Evolutionary conservation across 106 monocot species (phyloP), one percentile per base, ranked within the genome.

Genomic region (Chionographis japonica): DNA sequence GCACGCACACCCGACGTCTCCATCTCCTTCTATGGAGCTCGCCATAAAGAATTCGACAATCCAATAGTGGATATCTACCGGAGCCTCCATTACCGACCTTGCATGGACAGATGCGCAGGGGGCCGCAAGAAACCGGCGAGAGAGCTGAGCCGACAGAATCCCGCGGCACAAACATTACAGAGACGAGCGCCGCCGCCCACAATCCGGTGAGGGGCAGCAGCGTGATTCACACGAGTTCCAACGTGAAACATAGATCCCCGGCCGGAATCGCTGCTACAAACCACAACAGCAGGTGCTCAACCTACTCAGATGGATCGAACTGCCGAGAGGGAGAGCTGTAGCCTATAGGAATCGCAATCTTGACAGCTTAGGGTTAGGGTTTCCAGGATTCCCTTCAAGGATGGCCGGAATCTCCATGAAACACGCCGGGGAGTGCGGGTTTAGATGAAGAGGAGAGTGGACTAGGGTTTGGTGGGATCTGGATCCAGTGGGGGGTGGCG

Each of bases 81-180:
- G 14, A 10, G 41, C 18, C 43, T 19, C n/a, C 40, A 61, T 61
- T 53, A 3, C 50, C 69, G 3, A 52, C 3, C 13, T 52, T 58
- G 58, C 80, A 68, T 0, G 73, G 72, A 41, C 79, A 71, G n/a
- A 58, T n/a, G 40, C 6, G 59, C 13, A 19, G 18, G 11, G 70
- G 59, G 46, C 9, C 10, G 56, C 68, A 17, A 17, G 16, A 72
- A 65, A 59, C 27, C 42, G 39, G 61, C 6, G 55, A 54, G 20
- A 57, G 64, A n/a, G 16, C 16, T 4, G 36, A 8, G 2, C 40
- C 35, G 49, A 72, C 12, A n/a, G 50, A 40, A 65, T 69, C 65
- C 50, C 39, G 71, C 11, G 65, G 58, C 20, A 53, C 58, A 12
- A 58, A 50, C 70, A 70, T 70, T 13, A 37, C 52, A 39, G 18